Base-by-base conservation (phyloP, 805 yeast species). In the Candida dendrica region DNA sequence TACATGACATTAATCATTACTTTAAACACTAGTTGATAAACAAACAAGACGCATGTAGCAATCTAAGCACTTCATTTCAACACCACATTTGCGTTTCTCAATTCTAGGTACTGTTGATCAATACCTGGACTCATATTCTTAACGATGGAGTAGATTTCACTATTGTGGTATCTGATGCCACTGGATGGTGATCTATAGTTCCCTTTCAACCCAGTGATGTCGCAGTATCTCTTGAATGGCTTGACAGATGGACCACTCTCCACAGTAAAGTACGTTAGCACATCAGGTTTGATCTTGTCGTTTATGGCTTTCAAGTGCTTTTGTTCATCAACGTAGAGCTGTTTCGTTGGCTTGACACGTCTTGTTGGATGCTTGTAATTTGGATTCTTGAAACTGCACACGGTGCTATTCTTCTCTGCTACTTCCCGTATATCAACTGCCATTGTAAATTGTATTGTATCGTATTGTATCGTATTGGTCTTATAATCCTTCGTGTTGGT, bases 31-130 rank as follows among this genome's bases (percentile, higher is more conserved):
- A 11, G n/a, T 6, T 13, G 6, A 30, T 30, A 24, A 24, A 24
- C 27, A 24, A 24, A 24, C 7, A 8, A 24, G 7, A 24, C 10
- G 10, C 27, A 24, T 24, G 10, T 10, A n/a, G n/a, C 27, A 24
- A 7, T 24, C 10, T 7, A 8, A 24, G n/a, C 10, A 8, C 15
- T 6, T 39, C 51, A 79, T 58, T 84, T 80, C 59, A 90, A 69
- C 8, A 91, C 77, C 15, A 90, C 88, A 58, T 91, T 85, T 33
- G 96, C 98, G 41, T 85, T 87, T 52, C 98, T 73, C 46, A 91
- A 67, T 49, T 84, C 84, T 56, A 91, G 68, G 59, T 89, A 91
- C 61, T 89, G 95, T 64, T 91, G 98, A 62, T 91, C 97, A 24
- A 84, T 84, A 19, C 96, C 96, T 3, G 95, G 86, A 1, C 89